These are phyloP conservation scores for Phytophthora melonis DNA, from an alignment of 352 stramenopile species.

Conservation along the genomic window DNA sequence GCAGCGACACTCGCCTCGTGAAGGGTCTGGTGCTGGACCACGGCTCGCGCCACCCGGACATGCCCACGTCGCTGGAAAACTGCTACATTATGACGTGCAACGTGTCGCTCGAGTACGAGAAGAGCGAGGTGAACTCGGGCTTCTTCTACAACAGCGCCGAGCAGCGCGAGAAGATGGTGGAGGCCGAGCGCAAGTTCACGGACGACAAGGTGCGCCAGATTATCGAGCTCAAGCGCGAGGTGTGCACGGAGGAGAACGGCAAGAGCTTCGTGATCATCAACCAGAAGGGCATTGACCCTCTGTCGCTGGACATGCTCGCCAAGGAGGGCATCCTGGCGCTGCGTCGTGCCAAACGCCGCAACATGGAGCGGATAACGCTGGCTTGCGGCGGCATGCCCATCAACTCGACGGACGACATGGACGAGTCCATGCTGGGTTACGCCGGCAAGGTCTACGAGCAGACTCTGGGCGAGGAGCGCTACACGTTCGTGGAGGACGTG, in stretches of 20 bases:
- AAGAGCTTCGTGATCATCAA: conserved; percentile 99
- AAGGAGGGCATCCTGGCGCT: conserved; percentile 99
- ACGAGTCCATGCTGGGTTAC: conserved; percentile 95
- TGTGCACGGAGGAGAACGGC: conserved; percentile 96
- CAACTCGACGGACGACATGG: conserved; percentile 98
- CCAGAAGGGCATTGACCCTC: conserved; percentile 99
- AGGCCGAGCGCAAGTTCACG: conserved; percentile 95
- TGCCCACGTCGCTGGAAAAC: conserved; percentile 97
- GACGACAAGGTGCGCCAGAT: conserved; percentile 97
- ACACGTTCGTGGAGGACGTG: conserved; percentile 99
- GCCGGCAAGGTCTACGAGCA: conserved; percentile 98
- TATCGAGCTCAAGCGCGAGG: conserved; percentile 98
- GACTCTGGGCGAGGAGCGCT: conserved; percentile 99
- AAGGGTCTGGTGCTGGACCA: conserved; percentile 99
- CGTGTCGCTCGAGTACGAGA: conserved; percentile 99
- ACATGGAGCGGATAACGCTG: conserved; percentile 99
- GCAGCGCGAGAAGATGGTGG: conserved; percentile 98
- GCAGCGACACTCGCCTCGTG: conserved; percentile 94
- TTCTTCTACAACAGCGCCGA: conserved; percentile 99
- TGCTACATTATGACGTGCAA: conserved; percentile 99
- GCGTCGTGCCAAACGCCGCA: conserved; percentile 98
- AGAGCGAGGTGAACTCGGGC: conserved; percentile 98
- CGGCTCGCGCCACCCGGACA: conserved; percentile 98
- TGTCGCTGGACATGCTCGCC: conserved; percentile 99
- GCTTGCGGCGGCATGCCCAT: conserved; percentile 98